Evolutionary conservation across 192 early-diverging fungal species (phyloP).

Genomic region (Pilobolus umbonatus): DNA sequence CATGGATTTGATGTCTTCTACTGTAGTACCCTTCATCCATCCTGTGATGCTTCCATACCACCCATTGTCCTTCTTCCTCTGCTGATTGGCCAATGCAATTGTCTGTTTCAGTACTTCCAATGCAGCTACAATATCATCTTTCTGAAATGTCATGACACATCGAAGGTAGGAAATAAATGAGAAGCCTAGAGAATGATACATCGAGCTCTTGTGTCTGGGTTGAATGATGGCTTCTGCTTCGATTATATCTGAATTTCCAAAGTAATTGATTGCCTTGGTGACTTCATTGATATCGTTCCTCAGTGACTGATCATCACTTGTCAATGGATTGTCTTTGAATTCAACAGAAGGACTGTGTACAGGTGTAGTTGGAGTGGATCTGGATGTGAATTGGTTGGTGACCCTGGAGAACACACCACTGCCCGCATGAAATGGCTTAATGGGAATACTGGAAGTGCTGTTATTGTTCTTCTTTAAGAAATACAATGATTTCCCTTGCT

Average conservation of each 20-base stretch:
- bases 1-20: constrained; percentile 47
- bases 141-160: constrained; percentile 78
- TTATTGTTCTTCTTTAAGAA: neutral
- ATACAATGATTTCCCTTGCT: neutral
- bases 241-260: constrained; percentile 70
- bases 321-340: neutral
- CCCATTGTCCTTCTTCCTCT: constrained; percentile 56
- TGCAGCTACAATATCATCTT: constrained; percentile 58
- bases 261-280: constrained; percentile 61
- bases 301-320: neutral
- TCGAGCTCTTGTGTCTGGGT: constrained; percentile 33
- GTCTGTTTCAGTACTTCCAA: constrained; percentile 57
- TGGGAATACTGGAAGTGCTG: neutral
- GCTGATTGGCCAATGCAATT: constrained; percentile 53
- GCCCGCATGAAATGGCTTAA: neutral
- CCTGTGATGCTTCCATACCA: constrained; percentile 44
- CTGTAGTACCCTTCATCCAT: constrained; percentile 39
- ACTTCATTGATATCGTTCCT: constrained; percentile 35
- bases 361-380: neutral
- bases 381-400: neutral
- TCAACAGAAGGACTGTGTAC: neutral
- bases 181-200: constrained; percentile 72
- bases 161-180: constrained; percentile 65
- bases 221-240: constrained; percentile 59
- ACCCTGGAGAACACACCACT: neutral